Base-by-base conservation (phyloP, 164 flowering plant species). In the Berberis thunbergii region DNA sequence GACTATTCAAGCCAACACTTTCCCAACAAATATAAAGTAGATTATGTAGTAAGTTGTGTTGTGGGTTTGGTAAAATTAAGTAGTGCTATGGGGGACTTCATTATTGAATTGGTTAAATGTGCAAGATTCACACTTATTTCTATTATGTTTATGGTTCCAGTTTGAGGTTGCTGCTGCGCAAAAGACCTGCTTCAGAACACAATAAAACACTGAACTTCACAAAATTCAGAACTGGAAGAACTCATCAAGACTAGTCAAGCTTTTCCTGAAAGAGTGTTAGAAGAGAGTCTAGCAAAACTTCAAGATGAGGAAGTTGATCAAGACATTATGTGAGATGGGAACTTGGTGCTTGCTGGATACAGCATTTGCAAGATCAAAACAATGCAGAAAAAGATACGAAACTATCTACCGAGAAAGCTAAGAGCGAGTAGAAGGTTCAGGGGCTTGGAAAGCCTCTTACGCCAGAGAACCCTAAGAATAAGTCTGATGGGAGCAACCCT, bases 301-400 rank as follows among this genome's bases (percentile, higher is more conserved):
- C 82, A 82, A 68, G 78, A 81, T 66, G 96, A 86, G 74, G 79
- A 84, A 59, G 50, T 45, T 46, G 71, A 73, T 13, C 64, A 41
- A 9, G 81, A 82, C 12, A 62, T 56, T 86, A 83, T 69, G 78
- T 87, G 67, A 84, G 99, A 80, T 94, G 99, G 99, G 99, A 94
- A 81, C 94, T 94, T 65, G 99, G 99, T 64, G 99, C 99, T 26
- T 91, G 99, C 72, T 94, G 99, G 99, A 81, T 91, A 78, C 99
- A 94, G 64, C 97, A 94, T 74, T 82, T 94, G 75, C 96, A 91
- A 70, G 99, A 94, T 67, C 96, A 87, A 70, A 88, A 82, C 60
- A 94, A 81, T 64, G 67, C 95, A 67, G 96, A 94, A 59, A 91
- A 91, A 62, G 96, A 91, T 49, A 94, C 91, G 81, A 91, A 94